These are phyloP conservation scores for Starmera caribaea DNA, from an alignment of 805 yeast species.

Conservation along the genomic window DNA sequence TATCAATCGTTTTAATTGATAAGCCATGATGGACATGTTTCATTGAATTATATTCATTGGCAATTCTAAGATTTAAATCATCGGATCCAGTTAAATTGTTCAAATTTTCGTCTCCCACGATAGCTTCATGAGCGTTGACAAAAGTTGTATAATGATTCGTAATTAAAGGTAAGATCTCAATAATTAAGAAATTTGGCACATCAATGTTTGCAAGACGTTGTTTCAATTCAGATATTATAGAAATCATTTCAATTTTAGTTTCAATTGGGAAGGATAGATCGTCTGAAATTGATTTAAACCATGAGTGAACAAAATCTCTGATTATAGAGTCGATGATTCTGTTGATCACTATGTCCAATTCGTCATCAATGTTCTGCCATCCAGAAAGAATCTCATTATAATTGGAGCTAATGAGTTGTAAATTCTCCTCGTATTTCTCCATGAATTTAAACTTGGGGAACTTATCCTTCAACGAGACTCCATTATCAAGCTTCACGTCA, in stretches of 20 bases:
- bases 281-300: constrained; percentile 43
- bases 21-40: constrained; percentile 52
- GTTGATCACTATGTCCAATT: no score
- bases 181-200: constrained; percentile 45
- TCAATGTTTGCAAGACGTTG: constrained; percentile 36
- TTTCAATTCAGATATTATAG: constrained; percentile 32
- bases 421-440: not conserved
- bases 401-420: no score
- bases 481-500: no score
- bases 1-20: constrained; percentile 24
- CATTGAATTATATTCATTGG: constrained; percentile 24
- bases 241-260: constrained; percentile 32
- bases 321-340: constrained; percentile 34
- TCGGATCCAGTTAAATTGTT: constrained; percentile 20
- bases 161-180: constrained; percentile 51
- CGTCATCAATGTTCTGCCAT: constrained; percentile 28
- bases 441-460: constrained; percentile 20
- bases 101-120: constrained; percentile 14
- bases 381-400: no score
- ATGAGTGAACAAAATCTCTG: constrained; percentile 41
- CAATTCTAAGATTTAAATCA: constrained; percentile 32
- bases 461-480: not conserved
- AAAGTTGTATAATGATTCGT: constrained; percentile 54
- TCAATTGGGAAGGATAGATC: constrained; percentile 29
- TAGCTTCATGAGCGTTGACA: constrained; percentile 28